These are phyloP conservation scores for Truncatella angustata DNA, from an alignment of 2,329 filamentous ascomycete species.

Conservation along the genomic window DNA sequence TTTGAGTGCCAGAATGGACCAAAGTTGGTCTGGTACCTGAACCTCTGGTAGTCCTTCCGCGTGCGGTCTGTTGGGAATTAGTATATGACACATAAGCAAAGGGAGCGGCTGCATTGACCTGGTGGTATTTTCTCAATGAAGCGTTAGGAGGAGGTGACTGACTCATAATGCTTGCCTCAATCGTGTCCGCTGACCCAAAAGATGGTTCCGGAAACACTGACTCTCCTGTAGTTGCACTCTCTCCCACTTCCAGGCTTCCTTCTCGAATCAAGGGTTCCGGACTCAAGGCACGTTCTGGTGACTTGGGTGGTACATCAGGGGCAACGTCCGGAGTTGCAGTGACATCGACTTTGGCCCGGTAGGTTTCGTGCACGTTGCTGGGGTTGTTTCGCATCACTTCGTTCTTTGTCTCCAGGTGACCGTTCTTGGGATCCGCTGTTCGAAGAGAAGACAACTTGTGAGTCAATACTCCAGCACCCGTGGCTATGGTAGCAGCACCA, in stretches of 20 bases:
- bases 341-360: too few species aligned
- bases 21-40: slow-evolving; percentile 12
- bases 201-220: neutral
- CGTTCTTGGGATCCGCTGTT: too few species aligned
- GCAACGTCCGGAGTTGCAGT: slow-evolving; percentile 1
- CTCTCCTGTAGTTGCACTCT: neutral
- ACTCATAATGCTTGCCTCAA: slow-evolving; percentile 5
- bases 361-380: too few species aligned
- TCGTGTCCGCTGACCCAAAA: neutral
- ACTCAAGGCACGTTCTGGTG: neutral
- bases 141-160: slow-evolving; percentile 3
- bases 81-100: neutral
- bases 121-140: slow-evolving; percentile 2
- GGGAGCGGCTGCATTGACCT: slow-evolving; percentile 1
- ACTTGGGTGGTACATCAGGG: slow-evolving; percentile 2
- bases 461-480: slow-evolving; percentile 5
- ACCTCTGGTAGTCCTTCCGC: slow-evolving; percentile 9
- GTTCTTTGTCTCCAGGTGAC: too few species aligned
- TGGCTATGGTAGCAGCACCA: too few species aligned
- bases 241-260: neutral
- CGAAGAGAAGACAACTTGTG: too few species aligned
- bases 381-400: too few species aligned
- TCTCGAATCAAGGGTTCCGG: neutral
- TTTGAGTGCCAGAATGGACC: slow-evolving; percentile 15
- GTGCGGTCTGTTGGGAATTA: slow-evolving; percentile 8